phyloP scores from a whole-genome alignment of 2,329 filamentous ascomycete genomes.

The Capronia americana region DNA sequence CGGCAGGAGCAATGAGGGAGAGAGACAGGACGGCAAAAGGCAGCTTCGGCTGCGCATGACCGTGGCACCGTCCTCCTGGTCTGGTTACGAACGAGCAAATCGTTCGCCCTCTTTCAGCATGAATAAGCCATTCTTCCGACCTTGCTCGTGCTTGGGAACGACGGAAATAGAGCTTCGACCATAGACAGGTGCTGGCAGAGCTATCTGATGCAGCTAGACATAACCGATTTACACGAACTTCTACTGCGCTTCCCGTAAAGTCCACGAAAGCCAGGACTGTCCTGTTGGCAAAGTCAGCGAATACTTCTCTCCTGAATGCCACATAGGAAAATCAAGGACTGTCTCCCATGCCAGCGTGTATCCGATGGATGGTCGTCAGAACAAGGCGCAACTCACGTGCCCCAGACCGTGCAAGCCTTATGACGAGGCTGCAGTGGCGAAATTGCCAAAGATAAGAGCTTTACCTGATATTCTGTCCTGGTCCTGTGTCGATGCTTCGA shows the following conservation, averaged over 20 bases:
- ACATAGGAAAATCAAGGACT: not conserved
- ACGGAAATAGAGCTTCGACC: not conserved
- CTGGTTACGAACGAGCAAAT: conserved; percentile 14
- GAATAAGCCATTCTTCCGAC: not conserved
- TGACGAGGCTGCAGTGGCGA: conserved; percentile 34
- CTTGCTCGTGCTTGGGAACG: not conserved
- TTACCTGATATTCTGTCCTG: conserved; percentile 67
- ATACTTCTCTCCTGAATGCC: not conserved
- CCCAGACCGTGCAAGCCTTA: conserved; percentile 35
- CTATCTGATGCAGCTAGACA: not conserved
- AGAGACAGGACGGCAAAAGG: not conserved
- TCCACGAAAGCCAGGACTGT: conserved; percentile 25
- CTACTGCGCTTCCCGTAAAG: conserved; percentile 11
- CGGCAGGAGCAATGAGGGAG: not conserved
- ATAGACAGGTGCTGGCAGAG: not conserved
- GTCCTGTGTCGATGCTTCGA: conserved; percentile 70
- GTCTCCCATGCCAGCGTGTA: not conserved
- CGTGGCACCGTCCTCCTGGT: not conserved
- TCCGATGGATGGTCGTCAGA: conserved; percentile 6
- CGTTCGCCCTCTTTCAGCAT: not conserved
- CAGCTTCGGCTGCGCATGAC: conserved; percentile 3
- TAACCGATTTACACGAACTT: not conserved
- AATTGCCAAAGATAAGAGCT: conserved; percentile 59
- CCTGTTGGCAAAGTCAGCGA: conserved; percentile 19
- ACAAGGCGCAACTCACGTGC: conserved; percentile 9